Evolutionary conservation across 768 basidiomycete species (phyloP).

Genomic region (Collybia mongolica): DNA sequence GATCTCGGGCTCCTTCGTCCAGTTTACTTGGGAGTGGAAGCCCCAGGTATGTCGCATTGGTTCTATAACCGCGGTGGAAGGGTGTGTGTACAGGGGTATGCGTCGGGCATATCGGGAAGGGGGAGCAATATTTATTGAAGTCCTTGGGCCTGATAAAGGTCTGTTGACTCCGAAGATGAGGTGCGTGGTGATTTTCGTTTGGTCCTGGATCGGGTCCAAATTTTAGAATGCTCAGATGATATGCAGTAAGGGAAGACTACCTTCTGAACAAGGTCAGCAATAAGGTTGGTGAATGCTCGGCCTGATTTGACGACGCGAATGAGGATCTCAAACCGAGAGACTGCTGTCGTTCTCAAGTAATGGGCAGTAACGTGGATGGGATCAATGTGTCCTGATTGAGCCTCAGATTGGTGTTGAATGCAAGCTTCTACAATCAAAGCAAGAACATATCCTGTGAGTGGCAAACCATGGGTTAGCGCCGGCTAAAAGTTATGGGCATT

Average conservation of each 20-base stretch:
- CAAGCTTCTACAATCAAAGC: constrained; percentile 55
- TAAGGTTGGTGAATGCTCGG: constrained; percentile 53
- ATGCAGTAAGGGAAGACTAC: constrained; percentile 25
- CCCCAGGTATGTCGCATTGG: constrained; percentile 27
- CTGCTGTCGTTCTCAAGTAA: constrained; percentile 45
- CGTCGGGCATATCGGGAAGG: constrained; percentile 60
- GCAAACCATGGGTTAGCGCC: background rate
- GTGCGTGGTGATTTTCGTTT: constrained; percentile 49
- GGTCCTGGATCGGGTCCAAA: constrained; percentile 29
- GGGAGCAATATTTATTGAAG: constrained; percentile 36
- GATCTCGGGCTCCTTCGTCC: constrained; percentile 42
- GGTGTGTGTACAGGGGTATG: constrained; percentile 55
- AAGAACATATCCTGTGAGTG: constrained; percentile 52
- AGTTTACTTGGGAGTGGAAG: constrained; percentile 30
- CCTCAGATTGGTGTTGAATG: constrained; percentile 42
- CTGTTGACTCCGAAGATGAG: constrained; percentile 54
- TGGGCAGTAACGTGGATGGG: constrained; percentile 62
- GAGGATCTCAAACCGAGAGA: constrained; percentile 43
- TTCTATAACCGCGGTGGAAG: constrained; percentile 32
- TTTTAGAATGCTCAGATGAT: background rate
- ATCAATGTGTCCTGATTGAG: constrained; percentile 44
- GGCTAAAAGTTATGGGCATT: background rate
- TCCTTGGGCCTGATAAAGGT: constrained; percentile 22
- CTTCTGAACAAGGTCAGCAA: constrained; percentile 57
- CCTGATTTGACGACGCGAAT: constrained; percentile 49